phyloP scores from a whole-genome alignment of 495 filamentous ascomycete species.

The Aspergillus homomorphus region DNA sequence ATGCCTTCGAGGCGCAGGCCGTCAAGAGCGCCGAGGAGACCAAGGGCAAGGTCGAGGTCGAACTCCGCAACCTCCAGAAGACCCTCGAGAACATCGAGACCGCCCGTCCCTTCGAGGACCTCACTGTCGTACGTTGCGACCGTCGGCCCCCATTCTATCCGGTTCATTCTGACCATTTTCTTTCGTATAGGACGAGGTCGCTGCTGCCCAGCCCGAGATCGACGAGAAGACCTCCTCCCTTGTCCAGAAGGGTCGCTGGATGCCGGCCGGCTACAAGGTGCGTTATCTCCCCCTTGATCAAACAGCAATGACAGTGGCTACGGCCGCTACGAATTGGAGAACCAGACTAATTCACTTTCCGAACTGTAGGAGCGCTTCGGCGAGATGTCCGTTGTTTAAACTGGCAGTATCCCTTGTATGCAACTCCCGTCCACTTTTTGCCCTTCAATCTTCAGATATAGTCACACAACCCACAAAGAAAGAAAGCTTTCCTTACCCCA shows the following conservation, averaged over 20 bases:
- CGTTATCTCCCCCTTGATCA: constrained; percentile 24
- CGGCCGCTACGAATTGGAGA: not conserved
- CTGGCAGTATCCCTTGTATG: constrained; percentile 23
- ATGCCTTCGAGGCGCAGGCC: constrained; percentile 95
- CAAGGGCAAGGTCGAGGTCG: constrained; percentile 88
- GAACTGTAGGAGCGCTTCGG: constrained; percentile 88
- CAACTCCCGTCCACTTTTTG: constrained; percentile 28
- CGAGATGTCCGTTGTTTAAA: constrained; percentile 88
- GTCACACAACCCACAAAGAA: constrained; percentile 25
- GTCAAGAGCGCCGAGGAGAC: constrained; percentile 95
- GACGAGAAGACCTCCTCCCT: constrained; percentile 89
- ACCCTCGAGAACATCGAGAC: constrained; percentile 96
- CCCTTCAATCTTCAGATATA: constrained; percentile 30
- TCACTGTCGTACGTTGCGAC: constrained; percentile 88
- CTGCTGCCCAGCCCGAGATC: constrained; percentile 86
- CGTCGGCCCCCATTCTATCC: not conserved
- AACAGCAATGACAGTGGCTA: too few species aligned
- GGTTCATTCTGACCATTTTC: constrained; percentile 10
- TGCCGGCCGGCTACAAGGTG: constrained; percentile 97
- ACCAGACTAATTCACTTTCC: constrained; percentile 7
- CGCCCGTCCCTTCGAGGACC: constrained; percentile 91
- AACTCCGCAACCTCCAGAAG: constrained; percentile 86
- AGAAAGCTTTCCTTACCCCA: constrained; percentile 26
- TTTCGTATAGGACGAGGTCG: constrained; percentile 82
- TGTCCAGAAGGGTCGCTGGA: constrained; percentile 96